Conservation (phyloP, 306 rosid species). For the Heteromeles arbutifolia region DNA sequence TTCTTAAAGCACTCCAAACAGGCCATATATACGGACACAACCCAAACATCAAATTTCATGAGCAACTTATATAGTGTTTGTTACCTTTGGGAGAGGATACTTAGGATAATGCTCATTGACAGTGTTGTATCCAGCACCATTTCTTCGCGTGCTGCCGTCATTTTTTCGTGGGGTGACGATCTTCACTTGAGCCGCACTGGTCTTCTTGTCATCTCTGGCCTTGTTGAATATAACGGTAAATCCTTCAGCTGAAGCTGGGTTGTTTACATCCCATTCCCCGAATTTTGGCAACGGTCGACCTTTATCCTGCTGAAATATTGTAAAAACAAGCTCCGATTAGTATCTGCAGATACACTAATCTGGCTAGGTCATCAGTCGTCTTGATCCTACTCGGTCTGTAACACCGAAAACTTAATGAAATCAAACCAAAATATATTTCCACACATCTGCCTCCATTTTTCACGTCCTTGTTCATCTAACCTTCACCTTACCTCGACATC, state of each 20-base stretch:
- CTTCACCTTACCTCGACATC: background rate
- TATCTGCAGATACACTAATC: background rate
- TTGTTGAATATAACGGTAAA: conserved; percentile 79
- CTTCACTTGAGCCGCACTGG: conserved; percentile 19
- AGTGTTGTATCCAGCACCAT: conserved; percentile 9
- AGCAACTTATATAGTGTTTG: background rate
- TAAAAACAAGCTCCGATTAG: background rate
- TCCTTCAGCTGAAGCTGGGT: conserved; percentile 87
- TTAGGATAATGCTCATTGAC: conserved; percentile 18
- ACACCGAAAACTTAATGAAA: background rate
- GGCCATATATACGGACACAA: background rate
- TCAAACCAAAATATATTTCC: background rate
- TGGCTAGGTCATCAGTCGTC: background rate
- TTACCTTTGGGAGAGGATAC: conserved; percentile 43
- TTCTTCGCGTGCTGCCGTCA: conserved; percentile 21
- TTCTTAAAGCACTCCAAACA: background rate
- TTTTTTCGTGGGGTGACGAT: conserved; percentile 24
- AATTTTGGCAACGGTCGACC: conserved; percentile 72
- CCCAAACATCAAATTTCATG: background rate
- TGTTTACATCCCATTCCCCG: conserved; percentile 89
- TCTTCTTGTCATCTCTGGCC: conserved; percentile 85
- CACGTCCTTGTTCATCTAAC: background rate
- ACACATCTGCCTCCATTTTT: background rate
- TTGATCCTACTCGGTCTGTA: background rate
- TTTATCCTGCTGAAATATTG: conserved; percentile 39